These are phyloP conservation scores for Xylariaceae sp. DNA, from an alignment of 2,329 filamentous ascomycete genomes.

Conservation along the genomic window DNA sequence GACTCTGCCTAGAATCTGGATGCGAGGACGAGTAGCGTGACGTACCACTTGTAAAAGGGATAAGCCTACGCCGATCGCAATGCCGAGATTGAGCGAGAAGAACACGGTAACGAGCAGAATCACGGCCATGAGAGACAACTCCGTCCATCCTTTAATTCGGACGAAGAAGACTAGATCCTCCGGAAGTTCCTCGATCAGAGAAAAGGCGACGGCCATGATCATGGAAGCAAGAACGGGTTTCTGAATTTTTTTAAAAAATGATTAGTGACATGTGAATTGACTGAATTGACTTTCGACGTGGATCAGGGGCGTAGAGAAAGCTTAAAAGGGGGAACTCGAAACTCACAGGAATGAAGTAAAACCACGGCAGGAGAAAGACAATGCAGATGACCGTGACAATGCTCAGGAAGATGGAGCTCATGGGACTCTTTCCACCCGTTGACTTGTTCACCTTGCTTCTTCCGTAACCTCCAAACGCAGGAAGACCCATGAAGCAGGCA, in stretches of 20 bases:
- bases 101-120: constrained; percentile 92
- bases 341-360: constrained; percentile 91
- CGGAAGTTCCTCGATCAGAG: constrained; percentile 89
- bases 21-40: constrained; percentile 85
- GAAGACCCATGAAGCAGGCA: constrained; percentile 85
- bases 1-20: constrained; percentile 90
- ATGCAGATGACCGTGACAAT: constrained; percentile 77
- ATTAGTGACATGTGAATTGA: constrained; percentile 6
- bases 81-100: constrained; percentile 89
- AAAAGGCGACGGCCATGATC: constrained; percentile 93
- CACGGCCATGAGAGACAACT: constrained; percentile 78
- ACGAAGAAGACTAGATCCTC: constrained; percentile 89
- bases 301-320: background rate
- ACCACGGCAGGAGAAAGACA: constrained; percentile 77
- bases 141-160: constrained; percentile 76
- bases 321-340: background rate
- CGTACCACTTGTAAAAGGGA: constrained; percentile 85
- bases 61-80: constrained; percentile 87
- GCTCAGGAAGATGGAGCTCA: constrained; percentile 85
- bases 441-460: constrained; percentile 91
- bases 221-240: constrained; percentile 92
- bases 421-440: constrained; percentile 86
- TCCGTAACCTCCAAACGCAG: constrained; percentile 93
- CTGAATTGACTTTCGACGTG: too few species aligned
- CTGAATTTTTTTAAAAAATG: too few species aligned